Base-by-base conservation (phyloP, 352 stramenopile species). In the Chrysophaeum taylorii region DNA sequence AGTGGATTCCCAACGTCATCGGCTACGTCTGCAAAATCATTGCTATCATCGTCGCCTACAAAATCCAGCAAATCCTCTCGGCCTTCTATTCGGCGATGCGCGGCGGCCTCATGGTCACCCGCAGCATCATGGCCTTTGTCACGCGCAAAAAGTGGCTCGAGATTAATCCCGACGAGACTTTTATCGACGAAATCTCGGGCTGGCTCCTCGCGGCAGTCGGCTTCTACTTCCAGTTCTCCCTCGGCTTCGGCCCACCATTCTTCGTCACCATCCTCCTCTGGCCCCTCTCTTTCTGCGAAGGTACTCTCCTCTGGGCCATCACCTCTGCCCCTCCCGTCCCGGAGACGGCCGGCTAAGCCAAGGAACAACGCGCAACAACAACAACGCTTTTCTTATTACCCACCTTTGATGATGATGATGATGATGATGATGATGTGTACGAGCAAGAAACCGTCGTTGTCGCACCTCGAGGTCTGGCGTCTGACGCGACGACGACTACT, bases 211-310 rank as follows among this genome's bases (percentile, higher is more conserved):
- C 82, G 15, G 75, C 39, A 9, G 23, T 85, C 36, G 84, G 82
- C 37, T 85, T 90, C 50, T 81, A 76, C 39, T 85, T 87, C 52
- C 84, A 90, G 62, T 81, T 82, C 37, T 76, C 72, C 35, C 53
- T 78, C 15, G 71, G 74, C 25, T 89, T 88, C 60, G 69, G 50
- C 4, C 16, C 80, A 25, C 82, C 83, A 43, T 87, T 86, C 64
- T 81, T 81, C 16, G 75, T 87, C 0, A 87, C 85, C 72, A 60
- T 88, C 23, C 16, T 88, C 15, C 64, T 89, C 0, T 84, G 64
- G 7, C 84, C 84, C 23, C 71, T 88, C 69, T 35, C 80, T 12
- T 23, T 86, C 42, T 64, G 48, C 0, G 84, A 89, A 69, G 76
- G 78, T 61, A 82, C 75, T n/a, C 77, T 89, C 64, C 74, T 81